phyloP scores from a whole-genome alignment of 352 stramenopile species.

The Pythium rishiriense region DNA sequence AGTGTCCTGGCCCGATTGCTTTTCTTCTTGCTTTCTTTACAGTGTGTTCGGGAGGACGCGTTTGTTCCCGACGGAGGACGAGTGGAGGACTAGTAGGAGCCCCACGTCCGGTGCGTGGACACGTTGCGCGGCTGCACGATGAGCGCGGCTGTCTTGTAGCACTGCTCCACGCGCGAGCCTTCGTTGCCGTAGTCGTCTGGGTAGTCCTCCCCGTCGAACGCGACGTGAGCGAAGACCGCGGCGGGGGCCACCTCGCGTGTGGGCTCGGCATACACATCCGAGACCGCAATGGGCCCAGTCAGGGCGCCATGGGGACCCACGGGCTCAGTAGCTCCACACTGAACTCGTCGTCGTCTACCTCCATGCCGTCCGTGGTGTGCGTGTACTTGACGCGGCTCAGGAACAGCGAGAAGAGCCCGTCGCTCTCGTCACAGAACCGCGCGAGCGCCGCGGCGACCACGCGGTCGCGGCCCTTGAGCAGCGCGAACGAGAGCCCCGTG shows the following conservation, averaged over 20 bases:
- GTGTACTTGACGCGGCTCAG: constrained; percentile 9
- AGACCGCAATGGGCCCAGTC: not conserved
- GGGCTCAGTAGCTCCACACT: not conserved
- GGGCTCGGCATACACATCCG: not conserved
- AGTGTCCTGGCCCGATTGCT: no score
- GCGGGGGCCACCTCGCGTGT: not conserved
- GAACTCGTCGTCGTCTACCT: constrained; percentile 6
- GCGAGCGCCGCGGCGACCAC: constrained; percentile 8
- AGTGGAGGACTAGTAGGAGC: not conserved
- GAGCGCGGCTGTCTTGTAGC: constrained; percentile 6
- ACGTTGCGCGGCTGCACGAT: constrained; percentile 2
- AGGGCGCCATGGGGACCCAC: not conserved
- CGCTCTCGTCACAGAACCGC: constrained; percentile 16
- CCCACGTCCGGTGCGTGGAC: not conserved
- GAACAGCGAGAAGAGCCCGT: constrained; percentile 10
- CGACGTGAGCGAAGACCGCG: constrained; percentile 1
- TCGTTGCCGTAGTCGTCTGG: constrained; percentile 11
- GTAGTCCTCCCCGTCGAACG: constrained; percentile 6
- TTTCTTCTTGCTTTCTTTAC: no score
- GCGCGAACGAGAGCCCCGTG: constrained; percentile 8
- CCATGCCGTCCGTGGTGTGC: not conserved
- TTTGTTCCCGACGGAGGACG: no score
- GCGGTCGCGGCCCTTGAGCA: constrained; percentile 15
- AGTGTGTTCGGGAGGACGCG: not conserved
- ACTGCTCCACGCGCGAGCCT: constrained; percentile 9